Conservation (phyloP, 2,329 filamentous ascomycete species). For the Lachnellula arida region DNA sequence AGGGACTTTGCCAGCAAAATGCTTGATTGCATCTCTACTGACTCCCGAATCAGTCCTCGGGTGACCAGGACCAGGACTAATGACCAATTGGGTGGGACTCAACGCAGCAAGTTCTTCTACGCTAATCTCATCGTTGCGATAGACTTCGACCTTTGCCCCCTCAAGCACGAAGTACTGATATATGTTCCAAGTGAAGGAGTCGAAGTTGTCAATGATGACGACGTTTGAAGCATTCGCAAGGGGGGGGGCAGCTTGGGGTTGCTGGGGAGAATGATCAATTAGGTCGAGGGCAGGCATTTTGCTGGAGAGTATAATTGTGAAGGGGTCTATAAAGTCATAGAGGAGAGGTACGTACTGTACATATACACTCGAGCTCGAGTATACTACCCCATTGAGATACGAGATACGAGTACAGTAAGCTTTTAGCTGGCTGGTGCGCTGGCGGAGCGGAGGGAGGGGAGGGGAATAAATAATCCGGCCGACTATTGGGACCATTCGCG, state of each 20-base stretch:
- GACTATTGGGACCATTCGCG: conserved; percentile 1
- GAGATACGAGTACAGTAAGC: too few species aligned
- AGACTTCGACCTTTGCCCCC: conserved; percentile 84
- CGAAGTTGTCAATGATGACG: conserved; percentile 97
- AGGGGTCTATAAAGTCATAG: neutral
- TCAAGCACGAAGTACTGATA: conserved; percentile 98
- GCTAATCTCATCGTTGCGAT: conserved; percentile 86
- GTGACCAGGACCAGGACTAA: conserved; percentile 94
- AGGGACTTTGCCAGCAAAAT: conserved; percentile 93
- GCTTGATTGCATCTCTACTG: conserved; percentile 82
- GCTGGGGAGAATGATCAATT: conserved; percentile 81
- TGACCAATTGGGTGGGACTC: conserved; percentile 87
- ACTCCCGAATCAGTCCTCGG: conserved; percentile 87
- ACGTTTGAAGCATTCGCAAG: conserved; percentile 82
- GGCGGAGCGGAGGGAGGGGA: too few species aligned
- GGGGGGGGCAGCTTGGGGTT: conserved; percentile 68
- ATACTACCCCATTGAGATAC: too few species aligned
- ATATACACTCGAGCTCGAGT: too few species aligned
- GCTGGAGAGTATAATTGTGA: conserved; percentile 1
- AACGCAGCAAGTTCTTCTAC: conserved; percentile 77
- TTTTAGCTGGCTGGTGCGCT: too few species aligned
- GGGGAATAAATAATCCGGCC: neutral
- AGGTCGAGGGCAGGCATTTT: conserved; percentile 44
- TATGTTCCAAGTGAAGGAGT: conserved; percentile 99
- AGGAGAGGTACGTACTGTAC: neutral